Conservation (phyloP, 768 basidiomycete genomes). For the Xerocomellus dryophilus region DNA sequence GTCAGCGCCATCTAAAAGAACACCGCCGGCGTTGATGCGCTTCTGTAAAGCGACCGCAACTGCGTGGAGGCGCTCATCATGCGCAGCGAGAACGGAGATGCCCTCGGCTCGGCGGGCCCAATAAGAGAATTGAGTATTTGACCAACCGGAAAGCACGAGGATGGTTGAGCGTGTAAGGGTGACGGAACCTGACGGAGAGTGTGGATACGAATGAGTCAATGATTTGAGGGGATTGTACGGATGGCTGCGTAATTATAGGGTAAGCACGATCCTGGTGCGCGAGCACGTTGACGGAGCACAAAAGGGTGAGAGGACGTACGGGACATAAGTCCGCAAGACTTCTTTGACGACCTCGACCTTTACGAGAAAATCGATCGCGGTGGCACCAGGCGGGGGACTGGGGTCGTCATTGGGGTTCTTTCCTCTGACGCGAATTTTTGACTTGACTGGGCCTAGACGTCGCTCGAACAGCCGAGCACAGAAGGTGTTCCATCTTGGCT, state of each 20-base stretch:
- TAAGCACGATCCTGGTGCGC: constrained; percentile 20
- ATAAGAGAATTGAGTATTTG: constrained; percentile 53
- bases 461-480: constrained; percentile 47
- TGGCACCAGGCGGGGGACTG: constrained; percentile 34
- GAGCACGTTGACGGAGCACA: constrained; percentile 4
- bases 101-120: constrained; percentile 53
- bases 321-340: constrained; percentile 45
- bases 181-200: constrained; percentile 42
- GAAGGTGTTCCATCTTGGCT: constrained; percentile 44
- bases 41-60: constrained; percentile 41
- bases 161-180: constrained; percentile 47
- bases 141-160: constrained; percentile 49
- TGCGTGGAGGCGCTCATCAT: constrained; percentile 40
- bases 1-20: constrained; percentile 29
- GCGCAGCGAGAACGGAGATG: constrained; percentile 43
- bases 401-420: constrained; percentile 31
- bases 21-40: constrained; percentile 37
- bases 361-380: constrained; percentile 50
- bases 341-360: constrained; percentile 53
- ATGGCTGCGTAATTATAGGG: constrained; percentile 37
- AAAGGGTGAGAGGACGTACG: constrained; percentile 34
- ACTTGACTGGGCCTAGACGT: constrained; percentile 40
- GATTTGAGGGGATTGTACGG: constrained; percentile 53
- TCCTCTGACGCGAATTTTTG: constrained; percentile 32
- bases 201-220: constrained; percentile 38